Conservation (phyloP, 2,329 filamentous ascomycete genomes). For the Periconia digitata region DNA sequence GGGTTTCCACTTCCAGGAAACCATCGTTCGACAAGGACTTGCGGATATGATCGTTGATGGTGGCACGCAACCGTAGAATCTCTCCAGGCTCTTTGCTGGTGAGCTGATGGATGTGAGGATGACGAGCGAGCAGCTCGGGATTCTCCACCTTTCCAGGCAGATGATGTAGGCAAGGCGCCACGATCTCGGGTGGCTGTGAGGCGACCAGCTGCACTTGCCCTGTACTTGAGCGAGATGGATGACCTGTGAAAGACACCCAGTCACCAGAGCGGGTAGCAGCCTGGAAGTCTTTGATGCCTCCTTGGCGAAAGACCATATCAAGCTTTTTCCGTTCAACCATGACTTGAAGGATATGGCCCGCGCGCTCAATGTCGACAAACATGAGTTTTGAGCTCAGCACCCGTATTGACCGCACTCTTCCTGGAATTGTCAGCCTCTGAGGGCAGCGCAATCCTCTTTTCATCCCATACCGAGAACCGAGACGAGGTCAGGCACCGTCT, state of each 20-base stretch:
- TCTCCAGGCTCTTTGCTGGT: conserved; percentile 70
- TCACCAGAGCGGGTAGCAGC: conserved; percentile 77
- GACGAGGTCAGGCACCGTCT: conserved; percentile 30
- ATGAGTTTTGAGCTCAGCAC: conserved; percentile 74
- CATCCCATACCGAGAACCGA: conserved; percentile 37
- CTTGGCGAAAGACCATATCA: conserved; percentile 36
- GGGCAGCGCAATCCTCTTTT: not conserved
- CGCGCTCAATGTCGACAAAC: conserved; percentile 79
- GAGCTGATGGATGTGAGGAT: conserved; percentile 84
- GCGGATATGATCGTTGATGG: conserved; percentile 73
- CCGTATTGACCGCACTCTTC: conserved; percentile 74
- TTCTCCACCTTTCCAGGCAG: conserved; percentile 72
- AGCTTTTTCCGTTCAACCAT: conserved; percentile 68
- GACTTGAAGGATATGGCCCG: conserved; percentile 72
- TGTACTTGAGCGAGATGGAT: conserved; percentile 67
- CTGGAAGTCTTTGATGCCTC: conserved; percentile 61
- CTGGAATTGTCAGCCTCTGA: conserved; percentile 49
- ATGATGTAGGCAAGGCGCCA: conserved; percentile 78
- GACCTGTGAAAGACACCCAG: conserved; percentile 73
- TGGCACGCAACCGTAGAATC: conserved; percentile 71
- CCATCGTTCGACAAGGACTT: conserved; percentile 69
- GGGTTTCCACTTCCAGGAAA: conserved; percentile 89
- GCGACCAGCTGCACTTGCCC: conserved; percentile 76
- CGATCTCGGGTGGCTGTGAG: conserved; percentile 64
- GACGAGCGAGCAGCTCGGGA: conserved; percentile 70